A percentile compares a stretch with the other conserved stretches of the same genome.
Evolutionary conservation across 129 eudicot species (phyloP).

Genomic region (Smallanthus sonchifolius): DNA sequence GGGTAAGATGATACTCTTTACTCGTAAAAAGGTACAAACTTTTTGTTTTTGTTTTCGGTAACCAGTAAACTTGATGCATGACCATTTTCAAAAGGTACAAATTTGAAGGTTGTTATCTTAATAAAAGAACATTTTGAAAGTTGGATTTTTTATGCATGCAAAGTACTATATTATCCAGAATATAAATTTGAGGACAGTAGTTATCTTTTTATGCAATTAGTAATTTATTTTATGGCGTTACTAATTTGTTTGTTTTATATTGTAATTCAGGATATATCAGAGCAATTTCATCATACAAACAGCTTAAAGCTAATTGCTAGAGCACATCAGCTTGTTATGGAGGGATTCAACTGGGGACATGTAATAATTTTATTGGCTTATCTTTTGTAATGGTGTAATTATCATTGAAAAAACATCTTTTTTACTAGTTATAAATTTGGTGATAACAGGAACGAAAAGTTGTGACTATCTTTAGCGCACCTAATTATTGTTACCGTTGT

Average conservation of each 20-base stretch:
- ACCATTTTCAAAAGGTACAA: not conserved
- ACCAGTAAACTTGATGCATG: not conserved
- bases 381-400: not conserved
- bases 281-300: conserved; percentile 89
- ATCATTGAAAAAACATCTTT: not conserved
- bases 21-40: not conserved
- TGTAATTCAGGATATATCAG: conserved; percentile 74
- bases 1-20: not conserved
- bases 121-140: not conserved
- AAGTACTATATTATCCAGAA: not conserved
- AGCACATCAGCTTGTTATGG: conserved; percentile 98
- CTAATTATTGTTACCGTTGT: conserved; percentile 92
- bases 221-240: not conserved
- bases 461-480: conserved; percentile 89
- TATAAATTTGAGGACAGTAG: not conserved
- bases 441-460: conserved; percentile 80
- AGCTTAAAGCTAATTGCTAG: conserved; percentile 84
- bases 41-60: not conserved
- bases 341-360: conserved; percentile 95
- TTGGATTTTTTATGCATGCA: conserved; percentile 22
- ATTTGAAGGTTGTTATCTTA: too few relatives aligned
- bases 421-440: not conserved
- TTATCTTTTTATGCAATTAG: not conserved
- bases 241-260: not conserved
- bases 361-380: conserved; percentile 30